Evolutionary conservation across 148 eudicot genomes (phyloP).

Genomic region (Silene latifolia): DNA sequence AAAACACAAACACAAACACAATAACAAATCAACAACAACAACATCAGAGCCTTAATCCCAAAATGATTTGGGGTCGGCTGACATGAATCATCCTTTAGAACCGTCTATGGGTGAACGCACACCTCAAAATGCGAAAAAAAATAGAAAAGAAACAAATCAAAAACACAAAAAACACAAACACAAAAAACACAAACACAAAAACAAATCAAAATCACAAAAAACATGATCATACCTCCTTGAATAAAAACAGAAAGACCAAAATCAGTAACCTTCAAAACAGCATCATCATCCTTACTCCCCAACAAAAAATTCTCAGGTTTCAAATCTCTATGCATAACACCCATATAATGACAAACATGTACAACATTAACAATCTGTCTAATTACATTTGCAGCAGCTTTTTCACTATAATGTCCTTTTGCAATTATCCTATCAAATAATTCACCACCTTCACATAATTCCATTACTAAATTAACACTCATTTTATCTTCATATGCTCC

Average conservation of each 20-base stretch:
- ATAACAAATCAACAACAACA: background rate
- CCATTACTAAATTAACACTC: conserved; percentile 79
- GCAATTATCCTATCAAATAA: conserved; percentile 79
- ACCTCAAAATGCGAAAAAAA: too few species aligned
- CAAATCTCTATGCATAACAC: conserved; percentile 82
- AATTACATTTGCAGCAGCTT: conserved; percentile 66
- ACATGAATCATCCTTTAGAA: too few species aligned
- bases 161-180: background rate
- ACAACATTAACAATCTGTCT: conserved; percentile 79
- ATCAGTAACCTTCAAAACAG: conserved; percentile 74
- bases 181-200: background rate
- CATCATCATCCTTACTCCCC: conserved; percentile 52
- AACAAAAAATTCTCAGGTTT: conserved; percentile 89
- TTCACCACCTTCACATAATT: conserved; percentile 83
- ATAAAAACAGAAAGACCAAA: conserved; percentile 80
- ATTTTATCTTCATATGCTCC: conserved; percentile 78
- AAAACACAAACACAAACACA: background rate
- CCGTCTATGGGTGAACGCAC: too few species aligned
- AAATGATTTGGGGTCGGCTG: too few species aligned
- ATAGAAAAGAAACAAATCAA: too few species aligned
- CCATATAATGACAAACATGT: conserved; percentile 86
- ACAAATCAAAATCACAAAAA: background rate
- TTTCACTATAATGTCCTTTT: conserved; percentile 73
- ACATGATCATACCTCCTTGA: conserved; percentile 47
- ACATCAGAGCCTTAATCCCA: too few species aligned